A percentile compares a stretch with the other conserved stretches of the same genome.
Evolutionary conservation across 768 basidiomycete genomes (phyloP).

Genomic region (Dentipellis sp.): DNA sequence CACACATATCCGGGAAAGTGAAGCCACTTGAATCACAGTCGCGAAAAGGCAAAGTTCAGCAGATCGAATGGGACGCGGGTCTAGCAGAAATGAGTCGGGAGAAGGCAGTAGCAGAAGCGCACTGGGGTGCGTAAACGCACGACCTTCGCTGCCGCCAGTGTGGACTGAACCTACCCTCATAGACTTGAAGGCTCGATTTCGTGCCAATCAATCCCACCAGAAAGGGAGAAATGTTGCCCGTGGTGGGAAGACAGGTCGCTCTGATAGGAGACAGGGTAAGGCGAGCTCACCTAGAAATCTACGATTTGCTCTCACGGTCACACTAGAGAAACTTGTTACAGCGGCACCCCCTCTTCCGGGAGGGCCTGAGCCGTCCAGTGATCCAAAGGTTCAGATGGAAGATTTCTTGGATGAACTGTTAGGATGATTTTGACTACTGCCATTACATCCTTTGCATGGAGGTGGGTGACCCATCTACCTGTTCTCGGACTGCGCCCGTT

Average conservation of each 20-base stretch:
- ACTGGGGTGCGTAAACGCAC: slow-evolving; percentile 57
- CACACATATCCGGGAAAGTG: slow-evolving; percentile 34
- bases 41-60: slow-evolving; percentile 55
- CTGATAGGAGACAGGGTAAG: background rate
- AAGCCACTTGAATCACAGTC: slow-evolving; percentile 14
- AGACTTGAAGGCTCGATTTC: background rate
- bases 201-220: background rate
- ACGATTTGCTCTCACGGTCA: background rate
- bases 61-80: slow-evolving; percentile 59
- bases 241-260: background rate
- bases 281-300: background rate
- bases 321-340: background rate
- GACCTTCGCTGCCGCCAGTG: no score
- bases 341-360: background rate
- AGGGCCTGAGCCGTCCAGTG: slow-evolving; percentile 22
- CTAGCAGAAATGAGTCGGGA: slow-evolving; percentile 60
- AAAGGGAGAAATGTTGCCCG: background rate
- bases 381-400: slow-evolving; percentile 52
- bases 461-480: no score
- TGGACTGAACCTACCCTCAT: no score
- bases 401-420: slow-evolving; percentile 64
- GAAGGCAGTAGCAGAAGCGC: slow-evolving; percentile 67
- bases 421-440: slow-evolving; percentile 17
- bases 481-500: no score
- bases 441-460: no score